Percentiles rank a stretch among this genome's conserved stretches.
phyloP scores from a whole-genome alignment of 2,329 filamentous ascomycete species.

The Fusarium praegraminearum region DNA sequence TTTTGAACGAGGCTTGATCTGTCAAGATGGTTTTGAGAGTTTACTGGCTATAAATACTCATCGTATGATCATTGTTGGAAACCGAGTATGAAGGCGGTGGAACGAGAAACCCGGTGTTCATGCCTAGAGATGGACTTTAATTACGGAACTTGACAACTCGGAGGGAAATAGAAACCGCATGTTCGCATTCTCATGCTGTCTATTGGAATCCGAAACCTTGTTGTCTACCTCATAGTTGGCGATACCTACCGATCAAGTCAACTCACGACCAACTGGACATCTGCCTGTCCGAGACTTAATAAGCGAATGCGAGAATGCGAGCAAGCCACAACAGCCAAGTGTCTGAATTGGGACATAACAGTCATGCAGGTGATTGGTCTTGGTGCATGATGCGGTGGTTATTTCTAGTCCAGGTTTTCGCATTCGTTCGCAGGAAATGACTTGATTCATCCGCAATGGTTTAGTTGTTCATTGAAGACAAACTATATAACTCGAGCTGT shows the following conservation, averaged over 20 bases:
- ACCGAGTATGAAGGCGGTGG: background rate
- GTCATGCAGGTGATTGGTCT: background rate
- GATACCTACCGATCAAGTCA: background rate
- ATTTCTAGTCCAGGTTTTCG: constrained; percentile 7
- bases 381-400: background rate
- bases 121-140: background rate
- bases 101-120: background rate
- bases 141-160: background rate
- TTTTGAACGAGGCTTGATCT: background rate
- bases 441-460: background rate
- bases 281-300: constrained; percentile 8
- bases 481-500: background rate
- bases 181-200: background rate
- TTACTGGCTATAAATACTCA: background rate
- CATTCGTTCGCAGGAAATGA: constrained; percentile 14
- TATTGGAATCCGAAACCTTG: background rate
- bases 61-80: background rate
- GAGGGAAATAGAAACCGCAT: background rate
- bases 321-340: constrained; percentile 11
- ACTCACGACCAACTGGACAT: background rate
- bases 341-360: constrained; percentile 1
- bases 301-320: constrained; percentile 34
- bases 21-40: background rate
- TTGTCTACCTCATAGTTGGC: background rate
- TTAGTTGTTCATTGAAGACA: background rate